phyloP scores from a whole-genome alignment of 1,284 basidiomycete genomes.

The Leccinum fallax region DNA sequence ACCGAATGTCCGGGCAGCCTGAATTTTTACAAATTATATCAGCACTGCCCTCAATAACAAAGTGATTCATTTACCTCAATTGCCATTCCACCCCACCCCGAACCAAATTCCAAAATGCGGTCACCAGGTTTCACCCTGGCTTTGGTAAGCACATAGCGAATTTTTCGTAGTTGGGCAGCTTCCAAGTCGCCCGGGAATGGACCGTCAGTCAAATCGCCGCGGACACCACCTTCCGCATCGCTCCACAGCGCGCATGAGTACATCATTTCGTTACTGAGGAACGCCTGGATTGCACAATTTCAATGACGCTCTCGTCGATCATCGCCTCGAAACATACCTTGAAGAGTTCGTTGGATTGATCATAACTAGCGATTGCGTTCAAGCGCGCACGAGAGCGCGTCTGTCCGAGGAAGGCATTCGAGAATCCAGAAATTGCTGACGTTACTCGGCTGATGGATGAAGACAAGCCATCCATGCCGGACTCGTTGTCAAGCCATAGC shows the following conservation, averaged over 20 bases:
- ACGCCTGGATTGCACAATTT: conserved; percentile 51
- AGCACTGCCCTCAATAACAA: conserved; percentile 2
- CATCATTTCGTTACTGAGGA: conserved; percentile 90
- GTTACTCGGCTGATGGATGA: conserved; percentile 67
- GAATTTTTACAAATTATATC: conserved; percentile 10
- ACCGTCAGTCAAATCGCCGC: conserved; percentile 59
- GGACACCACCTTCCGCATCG: conserved; percentile 70
- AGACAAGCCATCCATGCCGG: conserved; percentile 65
- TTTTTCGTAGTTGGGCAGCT: conserved; percentile 79
- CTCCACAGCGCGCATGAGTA: conserved; percentile 87
- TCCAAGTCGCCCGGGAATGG: conserved; percentile 70
- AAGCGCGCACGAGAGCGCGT: conserved; percentile 75
- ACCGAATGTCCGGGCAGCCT: conserved; percentile 69
- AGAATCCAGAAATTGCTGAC: conserved; percentile 69
- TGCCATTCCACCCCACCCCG: conserved; percentile 89
- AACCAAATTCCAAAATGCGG: conserved; percentile 88
- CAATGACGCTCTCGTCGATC: conserved; percentile 31
- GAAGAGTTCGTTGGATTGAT: conserved; percentile 84
- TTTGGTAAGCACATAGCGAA: conserved; percentile 74
- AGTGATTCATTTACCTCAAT: conserved; percentile 64
- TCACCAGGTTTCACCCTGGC: conserved; percentile 78
- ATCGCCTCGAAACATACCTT: conserved; percentile 45
- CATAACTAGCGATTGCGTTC: conserved; percentile 89
- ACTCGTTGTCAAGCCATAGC: conserved; percentile 85
- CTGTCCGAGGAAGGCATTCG: conserved; percentile 83